Evolutionary conservation across 1,284 basidiomycete genomes (phyloP).

Genomic region (Moniliella sp.): DNA sequence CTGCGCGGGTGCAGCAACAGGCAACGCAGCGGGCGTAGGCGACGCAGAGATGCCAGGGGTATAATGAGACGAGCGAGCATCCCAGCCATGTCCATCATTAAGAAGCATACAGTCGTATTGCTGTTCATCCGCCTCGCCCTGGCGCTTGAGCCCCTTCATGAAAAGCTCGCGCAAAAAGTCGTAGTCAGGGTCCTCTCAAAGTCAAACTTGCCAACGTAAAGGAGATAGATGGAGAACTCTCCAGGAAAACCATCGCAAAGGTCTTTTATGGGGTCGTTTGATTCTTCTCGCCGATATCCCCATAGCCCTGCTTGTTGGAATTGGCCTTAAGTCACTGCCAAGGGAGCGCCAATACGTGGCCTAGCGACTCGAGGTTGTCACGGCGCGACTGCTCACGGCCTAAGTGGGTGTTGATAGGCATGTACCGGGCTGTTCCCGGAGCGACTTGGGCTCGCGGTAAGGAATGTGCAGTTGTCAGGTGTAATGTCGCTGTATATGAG

Average conservation of each 20-base stretch:
- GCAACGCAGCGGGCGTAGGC: too few species aligned
- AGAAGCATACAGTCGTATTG: conserved; percentile 5
- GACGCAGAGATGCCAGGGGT: too few species aligned
- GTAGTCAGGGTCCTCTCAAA: conserved; percentile 6
- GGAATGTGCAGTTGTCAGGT: conserved; percentile 4
- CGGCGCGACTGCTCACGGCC: conserved; percentile 62
- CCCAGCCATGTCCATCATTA: conserved; percentile 1
- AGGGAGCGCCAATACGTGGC: conserved; percentile 77
- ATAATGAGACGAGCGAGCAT: too few species aligned
- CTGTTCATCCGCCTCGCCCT: conserved; percentile 3
- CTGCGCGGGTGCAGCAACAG: too few species aligned
- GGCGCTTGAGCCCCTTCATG: conserved; percentile 2
- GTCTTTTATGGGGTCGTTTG: conserved; percentile 88
- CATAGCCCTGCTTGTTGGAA: conserved; percentile 85
- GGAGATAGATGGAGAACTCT: conserved; percentile 44
- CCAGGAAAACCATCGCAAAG: conserved; percentile 90
- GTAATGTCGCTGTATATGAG: conserved; percentile 2
- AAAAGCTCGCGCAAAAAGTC: conserved; percentile 4
- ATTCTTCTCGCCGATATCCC: conserved; percentile 98
- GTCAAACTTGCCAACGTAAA: conserved; percentile 4
- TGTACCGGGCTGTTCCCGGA: conserved; percentile 6
- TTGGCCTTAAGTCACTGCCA: conserved; percentile 96
- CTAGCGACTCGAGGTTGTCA: conserved; percentile 83
- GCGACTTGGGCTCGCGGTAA: conserved; percentile 3
- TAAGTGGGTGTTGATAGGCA: conserved; percentile 5